A percentile compares a stretch with the other conserved stretches of the same genome.
phyloP scores from a whole-genome alignment of 148 eudicot genomes.

The Camellia granthamiana region DNA sequence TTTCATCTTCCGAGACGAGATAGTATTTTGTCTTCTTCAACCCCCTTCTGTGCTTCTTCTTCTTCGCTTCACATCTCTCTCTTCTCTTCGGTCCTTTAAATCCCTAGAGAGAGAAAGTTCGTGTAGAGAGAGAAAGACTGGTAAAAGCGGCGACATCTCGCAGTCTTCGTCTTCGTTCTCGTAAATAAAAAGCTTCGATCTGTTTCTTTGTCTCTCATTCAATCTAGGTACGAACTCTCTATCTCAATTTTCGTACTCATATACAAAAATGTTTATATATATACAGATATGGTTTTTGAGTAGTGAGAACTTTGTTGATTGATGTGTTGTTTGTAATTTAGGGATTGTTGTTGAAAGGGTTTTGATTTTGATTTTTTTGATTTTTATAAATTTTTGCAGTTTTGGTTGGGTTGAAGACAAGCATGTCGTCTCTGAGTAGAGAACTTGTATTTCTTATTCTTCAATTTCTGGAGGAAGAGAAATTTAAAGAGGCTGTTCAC shows the following conservation, averaged over 20 bases:
- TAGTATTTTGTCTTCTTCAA: background rate
- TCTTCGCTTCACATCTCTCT: conserved; percentile 10
- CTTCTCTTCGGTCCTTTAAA: conserved; percentile 28
- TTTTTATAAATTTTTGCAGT: conserved; percentile 8
- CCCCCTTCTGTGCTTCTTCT: background rate
- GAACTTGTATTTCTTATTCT: conserved; percentile 88
- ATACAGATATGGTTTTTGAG: background rate
- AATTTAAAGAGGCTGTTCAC: conserved; percentile 83
- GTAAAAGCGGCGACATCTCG: conserved; percentile 18
- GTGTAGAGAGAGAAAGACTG: conserved; percentile 28
- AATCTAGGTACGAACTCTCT: conserved; percentile 14
- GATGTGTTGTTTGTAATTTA: conserved; percentile 15
- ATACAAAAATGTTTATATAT: background rate
- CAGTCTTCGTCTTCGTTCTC: conserved; percentile 23
- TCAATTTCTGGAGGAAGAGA: conserved; percentile 96
- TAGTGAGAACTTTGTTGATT: background rate
- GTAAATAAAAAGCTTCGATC: conserved; percentile 30
- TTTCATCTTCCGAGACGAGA: no score
- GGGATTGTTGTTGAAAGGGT: conserved; percentile 32
- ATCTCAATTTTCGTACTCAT: background rate
- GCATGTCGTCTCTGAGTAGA: conserved; percentile 84
- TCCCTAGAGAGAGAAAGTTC: conserved; percentile 17
- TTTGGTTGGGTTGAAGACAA: conserved; percentile 1
- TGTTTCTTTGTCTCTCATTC: conserved; percentile 17
- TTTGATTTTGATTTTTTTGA: conserved; percentile 11